These are phyloP conservation scores for Dendrobium catenatum DNA, from an alignment of 106 monocot species.

Conservation along the genomic window DNA sequence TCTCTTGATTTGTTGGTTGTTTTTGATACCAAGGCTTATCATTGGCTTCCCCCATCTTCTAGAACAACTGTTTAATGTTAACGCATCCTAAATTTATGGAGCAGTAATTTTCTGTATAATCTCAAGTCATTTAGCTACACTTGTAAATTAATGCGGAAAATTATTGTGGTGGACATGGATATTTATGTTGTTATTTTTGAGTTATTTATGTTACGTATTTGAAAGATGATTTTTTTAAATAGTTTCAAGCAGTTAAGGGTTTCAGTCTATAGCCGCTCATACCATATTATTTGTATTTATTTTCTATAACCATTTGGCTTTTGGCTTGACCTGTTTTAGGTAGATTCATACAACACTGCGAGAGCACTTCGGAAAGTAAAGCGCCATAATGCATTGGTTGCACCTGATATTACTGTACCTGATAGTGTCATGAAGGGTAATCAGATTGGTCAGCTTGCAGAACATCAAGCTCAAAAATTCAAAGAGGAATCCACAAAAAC, in stretches of 20 bases:
- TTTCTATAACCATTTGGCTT: background rate
- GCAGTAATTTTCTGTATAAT: background rate
- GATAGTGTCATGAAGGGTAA: conserved; percentile 30
- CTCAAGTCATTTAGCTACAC: background rate
- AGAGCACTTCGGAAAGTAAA: conserved; percentile 14
- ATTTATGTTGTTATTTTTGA: no score
- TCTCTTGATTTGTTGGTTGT: no score
- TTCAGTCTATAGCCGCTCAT: background rate
- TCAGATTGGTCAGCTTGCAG: conserved; percentile 5
- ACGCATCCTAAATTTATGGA: background rate
- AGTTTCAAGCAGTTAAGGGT: background rate
- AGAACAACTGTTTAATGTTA: background rate
- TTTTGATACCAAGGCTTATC: no score
- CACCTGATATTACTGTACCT: conserved; percentile 27
- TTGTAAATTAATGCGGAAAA: background rate
- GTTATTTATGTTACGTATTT: no score
- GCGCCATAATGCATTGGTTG: conserved; percentile 7
- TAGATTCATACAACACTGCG: conserved; percentile 28
- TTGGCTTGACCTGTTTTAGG: conserved; percentile 18
- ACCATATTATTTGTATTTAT: background rate
- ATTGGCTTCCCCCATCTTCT: background rate
- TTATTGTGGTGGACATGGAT: no score
- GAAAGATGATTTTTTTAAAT: background rate
- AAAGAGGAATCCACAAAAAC: conserved; percentile 17
- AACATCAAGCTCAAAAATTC: background rate